A percentile compares a stretch with the other conserved stretches of the same genome.
Conservation (phyloP, 192 early-diverging fungal species). For the Entomortierella parvispora region DNA sequence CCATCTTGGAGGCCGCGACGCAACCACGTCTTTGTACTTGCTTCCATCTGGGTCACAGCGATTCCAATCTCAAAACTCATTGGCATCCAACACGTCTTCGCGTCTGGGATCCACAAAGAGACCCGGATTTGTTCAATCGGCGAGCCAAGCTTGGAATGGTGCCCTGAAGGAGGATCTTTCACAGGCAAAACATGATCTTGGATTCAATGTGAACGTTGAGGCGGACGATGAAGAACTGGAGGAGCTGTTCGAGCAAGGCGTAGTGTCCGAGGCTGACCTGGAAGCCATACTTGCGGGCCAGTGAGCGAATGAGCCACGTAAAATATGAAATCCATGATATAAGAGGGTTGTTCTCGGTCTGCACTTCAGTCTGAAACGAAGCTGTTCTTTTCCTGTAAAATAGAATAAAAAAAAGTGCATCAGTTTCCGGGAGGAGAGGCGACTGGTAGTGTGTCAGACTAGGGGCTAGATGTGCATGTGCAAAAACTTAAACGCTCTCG, state of each 20-base stretch:
- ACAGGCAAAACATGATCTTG: constrained; percentile 29
- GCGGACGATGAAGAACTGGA: constrained; percentile 49
- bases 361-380: too few relatives aligned
- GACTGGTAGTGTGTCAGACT: too few relatives aligned
- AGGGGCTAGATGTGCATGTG: too few relatives aligned
- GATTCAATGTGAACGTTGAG: constrained; percentile 17
- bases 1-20: not conserved
- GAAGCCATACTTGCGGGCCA: constrained; percentile 17
- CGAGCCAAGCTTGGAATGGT: constrained; percentile 41
- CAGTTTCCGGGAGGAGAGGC: too few relatives aligned
- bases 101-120: not conserved
- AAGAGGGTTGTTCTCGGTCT: not conserved
- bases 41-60: constrained; percentile 28
- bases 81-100: not conserved
- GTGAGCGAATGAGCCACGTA: not conserved
- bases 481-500: too few relatives aligned
- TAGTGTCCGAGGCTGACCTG: constrained; percentile 34
- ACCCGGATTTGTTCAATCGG: constrained; percentile 42
- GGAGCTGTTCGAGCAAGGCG: constrained; percentile 33
- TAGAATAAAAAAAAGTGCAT: too few relatives aligned
- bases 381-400: too few relatives aligned
- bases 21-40: constrained; percentile 34
- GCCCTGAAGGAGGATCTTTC: constrained; percentile 27
- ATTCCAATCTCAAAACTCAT: constrained; percentile 19
- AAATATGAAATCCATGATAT: not conserved